These are phyloP conservation scores for Aureobasidium vineae DNA, from an alignment of 2,329 filamentous ascomycete genomes.

Conservation along the genomic window DNA sequence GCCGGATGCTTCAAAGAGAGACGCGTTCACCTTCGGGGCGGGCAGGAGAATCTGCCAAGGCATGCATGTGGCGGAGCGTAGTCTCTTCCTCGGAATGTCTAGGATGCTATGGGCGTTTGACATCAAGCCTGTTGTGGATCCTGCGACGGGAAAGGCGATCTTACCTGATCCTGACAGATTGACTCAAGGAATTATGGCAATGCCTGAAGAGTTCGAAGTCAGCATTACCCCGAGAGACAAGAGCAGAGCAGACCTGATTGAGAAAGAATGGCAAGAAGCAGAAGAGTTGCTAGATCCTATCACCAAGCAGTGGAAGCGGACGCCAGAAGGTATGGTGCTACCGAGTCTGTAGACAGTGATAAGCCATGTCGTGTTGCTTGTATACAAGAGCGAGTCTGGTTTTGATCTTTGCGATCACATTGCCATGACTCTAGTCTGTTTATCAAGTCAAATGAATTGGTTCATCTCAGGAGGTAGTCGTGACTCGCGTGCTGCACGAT, in stretches of 20 bases:
- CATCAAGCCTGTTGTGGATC: constrained; percentile 32
- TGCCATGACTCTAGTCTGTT: no score
- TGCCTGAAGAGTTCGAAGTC: constrained; percentile 44
- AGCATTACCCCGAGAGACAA: constrained; percentile 41
- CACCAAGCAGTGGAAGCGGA: constrained; percentile 35
- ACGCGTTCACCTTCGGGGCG: constrained; percentile 57
- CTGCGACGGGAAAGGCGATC: constrained; percentile 37
- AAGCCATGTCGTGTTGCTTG: not conserved
- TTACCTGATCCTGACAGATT: constrained; percentile 43
- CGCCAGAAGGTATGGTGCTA: constrained; percentile 17
- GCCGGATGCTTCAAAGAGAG: constrained; percentile 46
- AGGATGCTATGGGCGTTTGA: constrained; percentile 51
- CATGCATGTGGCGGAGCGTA: constrained; percentile 54
- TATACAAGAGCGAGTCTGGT: no score
- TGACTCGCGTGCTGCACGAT: not conserved
- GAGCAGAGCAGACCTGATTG: constrained; percentile 36
- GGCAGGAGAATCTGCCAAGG: constrained; percentile 60
- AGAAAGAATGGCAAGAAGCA: constrained; percentile 33
- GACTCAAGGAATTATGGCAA: constrained; percentile 47
- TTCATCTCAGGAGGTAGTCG: not conserved
- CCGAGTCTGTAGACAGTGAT: not conserved
- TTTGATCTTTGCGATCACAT: no score
- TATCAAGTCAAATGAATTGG: not conserved
- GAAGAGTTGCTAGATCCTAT: constrained; percentile 32
- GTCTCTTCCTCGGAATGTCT: constrained; percentile 50